Evolutionary conservation across 202 grass and related monocot genomes (phyloP), one percentile per base, ranked within the genome.

Genomic region (Dendrocalamus latiflorus): DNA sequence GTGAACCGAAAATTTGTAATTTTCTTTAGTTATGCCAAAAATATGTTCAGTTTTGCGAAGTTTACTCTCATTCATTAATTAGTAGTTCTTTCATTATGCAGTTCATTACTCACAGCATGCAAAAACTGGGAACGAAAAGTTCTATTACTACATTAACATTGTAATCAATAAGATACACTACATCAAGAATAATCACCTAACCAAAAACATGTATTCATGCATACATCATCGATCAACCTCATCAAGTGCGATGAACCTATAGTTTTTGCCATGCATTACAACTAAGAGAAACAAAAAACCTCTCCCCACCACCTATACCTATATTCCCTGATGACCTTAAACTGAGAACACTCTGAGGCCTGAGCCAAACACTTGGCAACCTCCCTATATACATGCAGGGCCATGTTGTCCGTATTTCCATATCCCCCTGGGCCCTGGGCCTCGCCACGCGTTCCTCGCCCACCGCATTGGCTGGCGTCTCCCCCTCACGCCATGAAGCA

Each of bases 301-400:
- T 55, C 10, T 43, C 8, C 1, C 9, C 33, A 55, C 50, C 11
- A 11, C 26, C 9, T 22, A 9, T 36, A 56, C 48, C 18, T 73
- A 3, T 4, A 1, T 38, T 37, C 6, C 63, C 47, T 80, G 33
- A 38, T 49, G 41, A 36, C 39, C 58, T 39, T 78, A 51, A 54
- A 66, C 61, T 3, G 50, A 82, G 68, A 41, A 30, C 79, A 79
- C 80, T 86, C 53, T 83, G 53, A 78, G 74, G 28, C 28, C 28
- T 30, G 28, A 30, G 28, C 84, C 88, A 26, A 90, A 79, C 88
- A 83, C 88, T 26, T 80, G 0, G 74, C 79, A 45, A 44, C 79
- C 72, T 21, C 42, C 51, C 20, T 86, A 49, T 84, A 87, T 74
- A 22, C 44, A 79, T 41, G 84, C 62, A 36, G 34, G 30, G 6